Evolutionary conservation across 1,139 yeast species (phyloP), one percentile per base, ranked within the genome.

Genomic region (Candida frijolesensis): DNA sequence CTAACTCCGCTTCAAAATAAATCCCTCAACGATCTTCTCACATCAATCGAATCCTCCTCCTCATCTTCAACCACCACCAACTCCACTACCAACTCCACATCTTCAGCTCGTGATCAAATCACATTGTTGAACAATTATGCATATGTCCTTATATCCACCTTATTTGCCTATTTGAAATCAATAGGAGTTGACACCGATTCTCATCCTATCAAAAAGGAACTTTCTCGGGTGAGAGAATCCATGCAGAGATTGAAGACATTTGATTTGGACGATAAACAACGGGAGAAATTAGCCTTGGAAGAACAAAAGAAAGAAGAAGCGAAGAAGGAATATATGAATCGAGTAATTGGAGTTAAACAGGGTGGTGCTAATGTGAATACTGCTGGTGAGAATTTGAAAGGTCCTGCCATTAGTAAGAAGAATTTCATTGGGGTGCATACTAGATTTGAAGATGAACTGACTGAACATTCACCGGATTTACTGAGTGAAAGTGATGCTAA

Each of bases 131-230:
- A 75, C 55, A 68, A 69, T 50, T 78, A 72, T 56, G 64, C 80
- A 18, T 81, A 80, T 61, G 69, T 75, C 11, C 61, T 79, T 45
- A 69, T 79, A 15, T 77, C 84, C 0, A 58, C 76, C 14, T 64
- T 80, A 48, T 80, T 71, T 63, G 79, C 90, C 12, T 83, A 84
- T 59, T 67, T 87, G 55, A 86, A 87, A 59, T 63, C 83, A 1
- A 68, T 70, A 14, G 96, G 95, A 0, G 67, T 76, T 12, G 81
- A 85, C 53, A 79, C 87, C 0, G 73, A 74, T 15, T 66, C 68
- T 2, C 89, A 85, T 55, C 83, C 87, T 0, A 79, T 90, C 5
- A 82, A 84, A 84, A 72, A 74, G 25, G 97, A 91, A 64, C 73
- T 91, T 48, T 76, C 74, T 19, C 74, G 96, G 55, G 85, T 91